A percentile compares a stretch with the other conserved stretches of the same genome.
Evolutionary conservation across 257 asterid species (phyloP).

Genomic region (Lycium barbarum): DNA sequence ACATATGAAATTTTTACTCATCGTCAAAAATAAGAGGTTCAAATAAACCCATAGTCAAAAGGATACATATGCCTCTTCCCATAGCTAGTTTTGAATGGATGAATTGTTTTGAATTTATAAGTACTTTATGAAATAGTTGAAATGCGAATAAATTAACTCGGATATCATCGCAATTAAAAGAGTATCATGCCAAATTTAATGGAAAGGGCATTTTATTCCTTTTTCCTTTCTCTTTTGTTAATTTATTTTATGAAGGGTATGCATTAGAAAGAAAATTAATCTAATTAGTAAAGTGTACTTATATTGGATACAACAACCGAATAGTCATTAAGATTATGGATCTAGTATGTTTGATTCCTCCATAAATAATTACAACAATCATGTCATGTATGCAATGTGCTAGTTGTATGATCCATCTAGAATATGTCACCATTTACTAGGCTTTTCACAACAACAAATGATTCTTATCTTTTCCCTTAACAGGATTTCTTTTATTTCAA

Average conservation of each 20-base stretch:
- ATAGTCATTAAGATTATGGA: constrained; percentile 4
- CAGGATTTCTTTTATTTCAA: constrained; percentile 21
- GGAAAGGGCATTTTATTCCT: not conserved
- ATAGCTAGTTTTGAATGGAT: not conserved
- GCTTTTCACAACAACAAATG: not conserved
- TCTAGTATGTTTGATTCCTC: constrained; percentile 8
- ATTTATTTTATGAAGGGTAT: not conserved
- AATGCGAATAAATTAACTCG: not conserved
- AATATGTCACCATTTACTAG: constrained; percentile 12
- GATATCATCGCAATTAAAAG: not conserved
- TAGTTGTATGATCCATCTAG: constrained; percentile 13
- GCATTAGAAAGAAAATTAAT: not conserved
- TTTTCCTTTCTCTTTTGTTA: not conserved
- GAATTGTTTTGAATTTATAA: not conserved
- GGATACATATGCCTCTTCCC: not conserved
- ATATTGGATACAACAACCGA: not conserved
- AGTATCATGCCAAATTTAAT: not conserved
- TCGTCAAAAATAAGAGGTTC: not conserved
- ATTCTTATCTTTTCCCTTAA: not conserved
- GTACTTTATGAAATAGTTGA: not conserved
- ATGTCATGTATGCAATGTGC: constrained; percentile 16
- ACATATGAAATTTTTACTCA: not conserved
- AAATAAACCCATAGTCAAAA: not conserved
- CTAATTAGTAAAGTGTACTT: not conserved
- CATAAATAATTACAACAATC: constrained; percentile 18